Evolutionary conservation across 352 stramenopile species (phyloP).

Genomic region (Chrysophaeum taylorii): DNA sequence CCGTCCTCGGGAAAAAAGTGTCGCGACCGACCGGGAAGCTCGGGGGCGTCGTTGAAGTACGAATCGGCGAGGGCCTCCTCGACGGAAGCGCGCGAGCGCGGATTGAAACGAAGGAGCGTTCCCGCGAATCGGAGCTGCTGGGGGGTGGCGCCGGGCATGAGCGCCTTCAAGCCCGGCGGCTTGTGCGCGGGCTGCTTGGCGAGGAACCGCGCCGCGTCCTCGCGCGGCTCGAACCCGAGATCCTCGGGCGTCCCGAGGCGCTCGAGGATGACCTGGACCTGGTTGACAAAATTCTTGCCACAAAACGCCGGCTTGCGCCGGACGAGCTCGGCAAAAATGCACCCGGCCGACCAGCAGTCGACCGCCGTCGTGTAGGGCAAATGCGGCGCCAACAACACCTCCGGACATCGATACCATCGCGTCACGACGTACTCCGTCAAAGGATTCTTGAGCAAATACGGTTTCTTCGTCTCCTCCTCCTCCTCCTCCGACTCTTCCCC

Average conservation of each 20-base stretch:
- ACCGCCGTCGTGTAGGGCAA: conserved; percentile 40
- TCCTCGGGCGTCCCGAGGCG: neutral
- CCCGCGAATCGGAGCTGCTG: neutral
- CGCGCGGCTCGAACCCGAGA: neutral
- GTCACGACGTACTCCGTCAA: conserved; percentile 73
- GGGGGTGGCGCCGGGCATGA: neutral
- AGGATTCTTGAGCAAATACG: conserved; percentile 48
- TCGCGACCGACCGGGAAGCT: neutral
- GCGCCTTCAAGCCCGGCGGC: neutral
- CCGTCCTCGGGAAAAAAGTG: neutral
- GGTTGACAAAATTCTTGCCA: conserved; percentile 79
- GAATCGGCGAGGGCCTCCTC: neutral
- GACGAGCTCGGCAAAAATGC: conserved; percentile 90
- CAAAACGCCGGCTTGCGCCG: conserved; percentile 81
- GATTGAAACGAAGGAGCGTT: neutral
- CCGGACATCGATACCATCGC: conserved; percentile 68
- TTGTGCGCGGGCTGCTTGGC: neutral
- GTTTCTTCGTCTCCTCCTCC: conserved; percentile 58
- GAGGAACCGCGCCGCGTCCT: conserved; percentile 7
- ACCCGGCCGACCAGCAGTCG: conserved; percentile 88
- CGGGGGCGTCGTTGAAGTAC: conserved; percentile 2
- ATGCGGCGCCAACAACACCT: conserved; percentile 64
- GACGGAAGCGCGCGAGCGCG: neutral
- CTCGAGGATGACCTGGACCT: neutral
- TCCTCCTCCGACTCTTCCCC: too few species aligned